These are phyloP conservation scores for Exophiala spinifera DNA, from an alignment of 2,329 filamentous ascomycete species.

Conservation along the genomic window DNA sequence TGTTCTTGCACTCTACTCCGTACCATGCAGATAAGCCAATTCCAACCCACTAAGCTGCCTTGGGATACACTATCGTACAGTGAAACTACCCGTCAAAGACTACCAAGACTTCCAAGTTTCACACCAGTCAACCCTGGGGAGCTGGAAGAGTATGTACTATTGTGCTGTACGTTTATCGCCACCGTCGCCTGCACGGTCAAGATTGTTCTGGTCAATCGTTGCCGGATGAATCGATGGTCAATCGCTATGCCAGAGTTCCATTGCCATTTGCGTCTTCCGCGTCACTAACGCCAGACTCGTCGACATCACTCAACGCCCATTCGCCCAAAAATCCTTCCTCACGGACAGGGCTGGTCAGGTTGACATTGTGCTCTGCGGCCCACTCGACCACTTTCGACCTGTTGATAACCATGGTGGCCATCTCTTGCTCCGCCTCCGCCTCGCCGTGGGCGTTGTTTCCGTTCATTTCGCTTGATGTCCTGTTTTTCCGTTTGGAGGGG, in stretches of 20 bases:
- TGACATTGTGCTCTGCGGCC: constrained; percentile 61
- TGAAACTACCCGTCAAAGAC: neutral
- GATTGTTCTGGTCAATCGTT: neutral
- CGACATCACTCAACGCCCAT: constrained; percentile 48
- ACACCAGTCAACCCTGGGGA: neutral
- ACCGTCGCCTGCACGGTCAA: neutral
- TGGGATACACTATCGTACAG: neutral
- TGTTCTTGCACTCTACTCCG: no score
- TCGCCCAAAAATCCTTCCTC: constrained; percentile 70
- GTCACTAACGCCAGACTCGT: constrained; percentile 17
- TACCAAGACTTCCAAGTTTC: neutral
- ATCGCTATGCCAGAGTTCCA: neutral
- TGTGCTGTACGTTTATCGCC: no score
- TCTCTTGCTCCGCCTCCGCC: constrained; percentile 29
- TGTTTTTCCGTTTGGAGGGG: constrained; percentile 47
- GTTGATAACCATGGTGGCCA: constrained; percentile 47
- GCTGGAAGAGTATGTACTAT: no score
- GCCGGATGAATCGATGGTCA: neutral
- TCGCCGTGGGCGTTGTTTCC: constrained; percentile 36
- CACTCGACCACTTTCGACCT: constrained; percentile 63
- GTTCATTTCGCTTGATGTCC: constrained; percentile 41
- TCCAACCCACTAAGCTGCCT: neutral
- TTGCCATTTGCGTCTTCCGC: constrained; percentile 4
- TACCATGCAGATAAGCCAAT: neutral
- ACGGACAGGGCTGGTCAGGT: constrained; percentile 65